Percentiles rank a stretch among this genome's conserved stretches.
Conservation (phyloP, 306 rosid species). For the Acacia melanoxylon region DNA sequence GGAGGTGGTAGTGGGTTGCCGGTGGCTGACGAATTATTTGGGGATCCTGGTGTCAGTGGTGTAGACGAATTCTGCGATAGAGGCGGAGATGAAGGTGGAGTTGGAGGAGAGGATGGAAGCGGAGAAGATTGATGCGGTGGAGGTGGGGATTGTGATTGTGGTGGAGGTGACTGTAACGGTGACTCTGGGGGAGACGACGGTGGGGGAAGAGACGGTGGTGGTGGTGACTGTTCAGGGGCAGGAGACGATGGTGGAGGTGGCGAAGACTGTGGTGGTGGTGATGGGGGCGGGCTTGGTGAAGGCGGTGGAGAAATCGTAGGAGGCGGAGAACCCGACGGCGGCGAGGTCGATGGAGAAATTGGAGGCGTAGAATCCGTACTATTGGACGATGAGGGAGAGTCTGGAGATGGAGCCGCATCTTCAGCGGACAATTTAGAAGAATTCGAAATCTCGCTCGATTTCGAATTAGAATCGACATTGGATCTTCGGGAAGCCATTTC, state of each 20-base stretch:
- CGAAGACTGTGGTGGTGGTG: neutral
- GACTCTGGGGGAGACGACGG: neutral
- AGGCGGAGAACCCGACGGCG: constrained; percentile 1
- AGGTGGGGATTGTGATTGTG: neutral
- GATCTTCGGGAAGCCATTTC: constrained; percentile 38
- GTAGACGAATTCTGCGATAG: neutral
- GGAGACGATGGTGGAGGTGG: constrained; percentile 1
- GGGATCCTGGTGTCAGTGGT: neutral
- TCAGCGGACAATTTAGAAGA: neutral
- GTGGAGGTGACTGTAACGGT: neutral
- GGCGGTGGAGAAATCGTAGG: neutral
- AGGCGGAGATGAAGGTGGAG: constrained; percentile 2
- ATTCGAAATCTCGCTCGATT: neutral
- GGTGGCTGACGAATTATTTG: neutral
- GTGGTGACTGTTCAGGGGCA: neutral
- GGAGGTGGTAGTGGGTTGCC: constrained; percentile 11
- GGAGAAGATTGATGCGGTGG: neutral
- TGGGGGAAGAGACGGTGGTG: neutral
- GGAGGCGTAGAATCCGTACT: neutral
- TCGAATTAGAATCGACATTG: neutral
- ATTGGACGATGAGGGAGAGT: neutral
- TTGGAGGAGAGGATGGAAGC: neutral
- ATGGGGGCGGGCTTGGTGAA: neutral
- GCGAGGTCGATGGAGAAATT: neutral
- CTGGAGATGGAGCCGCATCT: neutral